Evolutionary conservation across 1,284 basidiomycete species (phyloP).

Genomic region (Stygiomarasmius scandens): DNA sequence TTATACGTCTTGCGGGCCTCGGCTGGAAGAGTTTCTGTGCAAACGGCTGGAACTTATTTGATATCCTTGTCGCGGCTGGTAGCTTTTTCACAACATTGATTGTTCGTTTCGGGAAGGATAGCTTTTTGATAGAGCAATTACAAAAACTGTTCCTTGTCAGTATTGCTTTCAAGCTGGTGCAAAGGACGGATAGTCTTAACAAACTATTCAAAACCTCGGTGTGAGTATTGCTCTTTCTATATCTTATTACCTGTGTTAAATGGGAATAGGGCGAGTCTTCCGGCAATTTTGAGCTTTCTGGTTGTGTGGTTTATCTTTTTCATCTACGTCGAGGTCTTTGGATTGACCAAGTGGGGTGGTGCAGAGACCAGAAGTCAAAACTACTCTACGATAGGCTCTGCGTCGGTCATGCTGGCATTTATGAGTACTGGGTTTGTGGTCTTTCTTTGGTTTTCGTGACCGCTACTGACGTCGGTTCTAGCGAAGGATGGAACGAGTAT

Average conservation of each 20-base stretch:
- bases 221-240: constrained; percentile 49
- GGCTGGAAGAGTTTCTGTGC: constrained; percentile 84
- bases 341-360: constrained; percentile 86
- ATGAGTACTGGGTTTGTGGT: constrained; percentile 70
- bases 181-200: constrained; percentile 87
- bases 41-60: constrained; percentile 95
- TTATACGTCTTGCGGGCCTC: constrained; percentile 81
- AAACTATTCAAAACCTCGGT: constrained; percentile 96
- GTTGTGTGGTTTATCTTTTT: constrained; percentile 92
- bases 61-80: constrained; percentile 81
- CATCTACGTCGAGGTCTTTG: constrained; percentile 90
- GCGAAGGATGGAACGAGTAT: constrained; percentile 92
- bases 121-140: constrained; percentile 68
- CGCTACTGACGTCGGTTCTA: constrained; percentile 29
- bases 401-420: constrained; percentile 85
- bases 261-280: constrained; percentile 74
- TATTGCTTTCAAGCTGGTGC: constrained; percentile 93
- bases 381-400: constrained; percentile 79
- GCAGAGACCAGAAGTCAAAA: constrained; percentile 77
- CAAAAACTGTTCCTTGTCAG: constrained; percentile 95
- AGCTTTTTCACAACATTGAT: constrained; percentile 86
- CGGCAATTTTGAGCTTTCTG: constrained; percentile 86
- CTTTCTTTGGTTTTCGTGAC: constrained; percentile 11
- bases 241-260: constrained; percentile 1
- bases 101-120: constrained; percentile 59